Evolutionary conservation across 257 asterid genomes (phyloP), one percentile per base, ranked within the genome.

Genomic region (Datura wrightii): DNA sequence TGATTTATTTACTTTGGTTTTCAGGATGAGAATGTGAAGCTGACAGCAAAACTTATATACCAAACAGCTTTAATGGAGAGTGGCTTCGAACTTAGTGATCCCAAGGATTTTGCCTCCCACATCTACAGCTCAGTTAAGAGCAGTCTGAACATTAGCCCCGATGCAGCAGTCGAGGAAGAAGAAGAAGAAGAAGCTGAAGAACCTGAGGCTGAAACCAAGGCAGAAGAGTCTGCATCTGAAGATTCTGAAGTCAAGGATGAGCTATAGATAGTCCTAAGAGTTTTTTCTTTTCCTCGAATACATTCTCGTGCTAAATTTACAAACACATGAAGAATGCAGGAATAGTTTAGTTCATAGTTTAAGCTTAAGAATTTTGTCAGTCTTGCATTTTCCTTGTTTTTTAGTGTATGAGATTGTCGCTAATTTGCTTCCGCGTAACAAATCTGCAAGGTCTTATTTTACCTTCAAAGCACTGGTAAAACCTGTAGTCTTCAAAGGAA

Each of bases 41-140:
- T 90, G 83, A 93, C 98, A 13, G 98, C 98, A 34, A 93, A 85
- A 70, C 97, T 95, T n/a, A 85, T 95, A 88, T 95, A 94, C 89
- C 98, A 95, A 85, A 95, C 98, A 2, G 97, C 98, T 18, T 89
- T 95, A 52, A 89, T 95, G 97, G 98, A 95, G 92, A 95, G 98
- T 84, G 98, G 98, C 15, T 95, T 95, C 19, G 2, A 84, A 1
- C 92, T 93, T n/a, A 88, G 31, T n/a, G 98, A 95, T 66, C 98
- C 98, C 0, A 94, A 94, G 91, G 97, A 94, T 67, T 95, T 95
- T 76, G 98, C 98, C 50, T 79, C 94, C 19, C 79, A 87, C 54
- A 91, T 95, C 86, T 95, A 95, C 84, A 86, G 91, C 87, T 90
- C 97, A 0, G 97, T 95, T 56, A 95, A 92, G 82, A 90, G 85